These are phyloP conservation scores for Penicillium thymicola DNA, from an alignment of 2,329 filamentous ascomycete genomes.

Conservation along the genomic window DNA sequence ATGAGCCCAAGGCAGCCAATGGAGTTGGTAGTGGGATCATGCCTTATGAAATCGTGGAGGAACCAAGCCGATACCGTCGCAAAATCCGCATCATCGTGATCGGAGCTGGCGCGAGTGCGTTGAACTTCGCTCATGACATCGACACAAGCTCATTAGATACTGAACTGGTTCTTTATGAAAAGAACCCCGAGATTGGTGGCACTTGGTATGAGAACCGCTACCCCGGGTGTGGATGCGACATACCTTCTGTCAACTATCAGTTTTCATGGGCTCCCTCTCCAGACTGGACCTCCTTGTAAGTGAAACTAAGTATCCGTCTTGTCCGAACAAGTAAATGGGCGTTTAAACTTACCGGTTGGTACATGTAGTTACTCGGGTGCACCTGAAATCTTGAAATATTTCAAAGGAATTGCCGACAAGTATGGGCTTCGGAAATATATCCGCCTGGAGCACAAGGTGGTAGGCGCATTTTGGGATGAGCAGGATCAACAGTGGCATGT, in stretches of 20 bases:
- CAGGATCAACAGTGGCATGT: slow-evolving; percentile 29
- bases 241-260: slow-evolving; percentile 31
- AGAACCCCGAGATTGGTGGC: slow-evolving; percentile 38
- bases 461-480: slow-evolving; percentile 29
- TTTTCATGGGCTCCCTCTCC: slow-evolving; percentile 31
- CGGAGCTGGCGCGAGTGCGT: slow-evolving; percentile 13
- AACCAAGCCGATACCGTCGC: slow-evolving; percentile 8
- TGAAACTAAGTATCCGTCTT: slow-evolving; percentile 4
- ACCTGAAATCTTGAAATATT: slow-evolving; percentile 29
- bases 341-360: slow-evolving; percentile 3
- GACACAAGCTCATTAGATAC: slow-evolving; percentile 13
- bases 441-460: slow-evolving; percentile 24
- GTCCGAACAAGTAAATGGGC: neutral
- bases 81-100: slow-evolving; percentile 19
- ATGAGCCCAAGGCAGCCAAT: neutral
- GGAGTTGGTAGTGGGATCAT: neutral
- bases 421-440: slow-evolving; percentile 28
- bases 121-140: slow-evolving; percentile 18
- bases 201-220: slow-evolving; percentile 38
- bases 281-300: slow-evolving; percentile 18
- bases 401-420: slow-evolving; percentile 24
- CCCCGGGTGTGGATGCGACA: slow-evolving; percentile 35
- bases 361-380: slow-evolving; percentile 26
- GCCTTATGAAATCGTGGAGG: slow-evolving; percentile 10
- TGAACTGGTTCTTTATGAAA: slow-evolving; percentile 28